Conservation (phyloP, 352 stramenopile genomes). For the Discostella stelligera region DNA sequence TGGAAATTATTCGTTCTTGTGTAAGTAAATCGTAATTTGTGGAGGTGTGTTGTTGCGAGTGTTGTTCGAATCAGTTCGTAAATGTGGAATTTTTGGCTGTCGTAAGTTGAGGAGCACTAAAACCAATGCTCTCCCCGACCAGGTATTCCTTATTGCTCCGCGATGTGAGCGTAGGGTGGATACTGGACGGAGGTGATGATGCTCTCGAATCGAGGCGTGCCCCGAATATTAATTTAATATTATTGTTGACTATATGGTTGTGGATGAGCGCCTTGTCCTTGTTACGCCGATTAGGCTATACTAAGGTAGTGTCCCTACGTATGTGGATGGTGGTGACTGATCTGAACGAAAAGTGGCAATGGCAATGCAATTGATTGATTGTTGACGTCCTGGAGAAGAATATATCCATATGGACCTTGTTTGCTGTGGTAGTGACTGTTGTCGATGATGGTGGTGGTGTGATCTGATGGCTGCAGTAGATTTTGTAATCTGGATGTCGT, state of each 20-base stretch:
- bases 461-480: neutral
- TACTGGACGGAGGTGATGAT: neutral
- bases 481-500: neutral
- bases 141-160: neutral
- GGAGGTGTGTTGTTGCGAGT: too few species aligned
- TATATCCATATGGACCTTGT: slow-evolving; percentile 49
- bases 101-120: slow-evolving; percentile 1
- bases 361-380: slow-evolving; percentile 47
- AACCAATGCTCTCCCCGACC: neutral
- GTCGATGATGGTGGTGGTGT: neutral
- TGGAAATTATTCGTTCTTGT: neutral
- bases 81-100: too few species aligned
- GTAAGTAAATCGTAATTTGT: neutral
- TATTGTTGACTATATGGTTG: neutral
- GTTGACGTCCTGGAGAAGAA: slow-evolving; percentile 38
- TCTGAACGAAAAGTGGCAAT: slow-evolving; percentile 21
- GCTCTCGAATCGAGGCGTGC: neutral
- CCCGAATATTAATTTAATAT: neutral
- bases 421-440: neutral
- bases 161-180: neutral
- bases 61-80: too few species aligned
- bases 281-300: neutral
- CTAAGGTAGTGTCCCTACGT: slow-evolving; percentile 6
- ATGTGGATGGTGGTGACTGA: neutral
- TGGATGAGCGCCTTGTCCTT: neutral